These are phyloP conservation scores for Mortierella claussenii DNA, from an alignment of 192 early-diverging fungal genomes.

Conservation along the genomic window DNA sequence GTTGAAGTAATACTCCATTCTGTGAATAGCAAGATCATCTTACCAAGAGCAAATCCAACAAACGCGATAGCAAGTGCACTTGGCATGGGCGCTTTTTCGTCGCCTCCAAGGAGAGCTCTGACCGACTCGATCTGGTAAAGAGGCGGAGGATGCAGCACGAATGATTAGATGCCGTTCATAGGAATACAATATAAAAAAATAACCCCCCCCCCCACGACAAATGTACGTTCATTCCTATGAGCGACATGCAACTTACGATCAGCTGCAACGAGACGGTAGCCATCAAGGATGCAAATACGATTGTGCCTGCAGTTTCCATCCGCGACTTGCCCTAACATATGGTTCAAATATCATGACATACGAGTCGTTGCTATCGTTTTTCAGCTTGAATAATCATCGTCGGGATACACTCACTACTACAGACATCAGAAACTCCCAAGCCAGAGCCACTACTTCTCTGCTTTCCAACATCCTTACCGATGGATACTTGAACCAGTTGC, in stretches of 20 bases:
- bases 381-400: not conserved
- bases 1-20: too few relatives aligned
- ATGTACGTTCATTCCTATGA: too few relatives aligned
- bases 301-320: slow-evolving; percentile 82
- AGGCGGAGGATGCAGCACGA: too few relatives aligned
- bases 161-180: too few relatives aligned
- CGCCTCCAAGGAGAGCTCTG: slow-evolving; percentile 60
- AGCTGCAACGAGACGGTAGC: slow-evolving; percentile 75
- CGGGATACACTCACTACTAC: too few relatives aligned
- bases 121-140: slow-evolving; percentile 76
- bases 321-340: slow-evolving; percentile 68
- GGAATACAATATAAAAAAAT: too few relatives aligned
- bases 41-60: slow-evolving; percentile 67
- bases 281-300: slow-evolving; percentile 85
- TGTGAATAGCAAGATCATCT: too few relatives aligned
- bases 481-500: slow-evolving; percentile 76
- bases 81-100: slow-evolving; percentile 60
- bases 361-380: not conserved
- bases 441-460: too few relatives aligned
- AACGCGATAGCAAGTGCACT: slow-evolving; percentile 59
- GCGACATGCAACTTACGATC: slow-evolving; percentile 56
- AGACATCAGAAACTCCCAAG: too few relatives aligned
- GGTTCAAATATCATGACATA: not conserved
- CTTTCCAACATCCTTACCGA: slow-evolving; percentile 61
- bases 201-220: too few relatives aligned